Conservation (phyloP, 1,284 basidiomycete species). For the Wallemia mellicola region DNA sequence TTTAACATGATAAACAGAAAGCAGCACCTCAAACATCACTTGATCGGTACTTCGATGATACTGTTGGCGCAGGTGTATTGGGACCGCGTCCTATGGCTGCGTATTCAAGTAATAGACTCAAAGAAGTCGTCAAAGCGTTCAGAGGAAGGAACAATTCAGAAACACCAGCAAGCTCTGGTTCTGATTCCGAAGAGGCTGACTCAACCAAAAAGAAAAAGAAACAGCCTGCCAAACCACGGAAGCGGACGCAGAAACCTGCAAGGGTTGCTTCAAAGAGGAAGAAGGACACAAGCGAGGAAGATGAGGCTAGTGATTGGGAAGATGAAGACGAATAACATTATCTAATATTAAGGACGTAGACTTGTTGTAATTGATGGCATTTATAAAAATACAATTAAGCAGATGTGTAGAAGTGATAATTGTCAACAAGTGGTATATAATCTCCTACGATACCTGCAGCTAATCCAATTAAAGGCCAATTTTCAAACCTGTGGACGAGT, state of each 20-base stretch:
- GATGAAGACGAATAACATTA: not conserved
- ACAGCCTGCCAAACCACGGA: not conserved
- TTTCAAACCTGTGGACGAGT: not conserved
- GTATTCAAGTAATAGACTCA: slow-evolving; percentile 58
- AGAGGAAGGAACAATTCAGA: too few species aligned
- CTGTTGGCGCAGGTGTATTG: slow-evolving; percentile 23
- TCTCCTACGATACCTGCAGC: not conserved
- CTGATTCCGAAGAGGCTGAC: too few species aligned
- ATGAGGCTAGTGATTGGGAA: not conserved
- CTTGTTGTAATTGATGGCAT: not conserved
- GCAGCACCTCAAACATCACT: slow-evolving; percentile 13
- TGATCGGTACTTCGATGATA: slow-evolving; percentile 23
- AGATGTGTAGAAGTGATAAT: not conserved
- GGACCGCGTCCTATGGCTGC: slow-evolving; percentile 48
- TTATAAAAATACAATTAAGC: too few species aligned
- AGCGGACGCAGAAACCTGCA: not conserved
- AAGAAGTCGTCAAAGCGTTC: slow-evolving; percentile 13
- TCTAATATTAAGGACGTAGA: not conserved
- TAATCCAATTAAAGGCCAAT: not conserved
- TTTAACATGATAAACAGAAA: too few species aligned
- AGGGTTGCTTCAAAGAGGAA: not conserved
- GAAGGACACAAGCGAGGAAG: not conserved
- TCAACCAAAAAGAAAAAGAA: not conserved
- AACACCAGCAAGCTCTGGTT: too few species aligned
- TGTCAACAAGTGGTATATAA: not conserved